phyloP scores from a whole-genome alignment of 176 grass and related monocot genomes.

The Musa acuminata region DNA sequence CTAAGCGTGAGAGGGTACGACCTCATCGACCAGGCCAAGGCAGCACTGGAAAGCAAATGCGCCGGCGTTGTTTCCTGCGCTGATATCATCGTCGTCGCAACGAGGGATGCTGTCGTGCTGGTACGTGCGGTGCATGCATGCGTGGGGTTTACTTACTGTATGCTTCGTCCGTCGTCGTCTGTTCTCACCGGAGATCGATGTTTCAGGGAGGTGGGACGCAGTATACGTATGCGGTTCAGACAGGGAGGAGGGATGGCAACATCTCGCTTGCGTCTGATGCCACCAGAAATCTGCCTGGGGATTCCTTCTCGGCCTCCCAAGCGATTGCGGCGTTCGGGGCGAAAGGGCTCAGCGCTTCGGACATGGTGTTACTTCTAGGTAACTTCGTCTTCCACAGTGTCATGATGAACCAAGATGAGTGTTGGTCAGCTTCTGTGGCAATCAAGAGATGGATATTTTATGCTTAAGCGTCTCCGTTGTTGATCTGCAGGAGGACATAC shows the following conservation, averaged over 20 bases:
- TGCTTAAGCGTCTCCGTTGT: background rate
- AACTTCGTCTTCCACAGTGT: background rate
- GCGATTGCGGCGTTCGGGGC: constrained; percentile 34
- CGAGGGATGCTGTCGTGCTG: constrained; percentile 50
- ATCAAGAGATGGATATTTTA: no score
- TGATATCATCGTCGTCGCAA: constrained; percentile 65
- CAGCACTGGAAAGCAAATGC: no score
- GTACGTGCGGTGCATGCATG: constrained; percentile 18
- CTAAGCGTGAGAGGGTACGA: no score
- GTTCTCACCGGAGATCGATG: background rate
- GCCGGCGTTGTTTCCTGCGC: constrained; percentile 41
- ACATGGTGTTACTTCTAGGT: constrained; percentile 78
- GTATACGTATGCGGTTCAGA: constrained; percentile 38
- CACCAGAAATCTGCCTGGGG: constrained; percentile 33
- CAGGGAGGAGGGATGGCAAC: constrained; percentile 54
- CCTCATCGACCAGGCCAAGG: no score
- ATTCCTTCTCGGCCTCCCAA: constrained; percentile 23
- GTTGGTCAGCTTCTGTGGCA: no score
- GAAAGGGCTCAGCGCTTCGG: constrained; percentile 47
- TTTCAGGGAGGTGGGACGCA: constrained; percentile 24
- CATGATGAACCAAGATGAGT: no score
- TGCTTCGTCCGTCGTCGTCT: background rate
- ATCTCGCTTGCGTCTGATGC: constrained; percentile 30
- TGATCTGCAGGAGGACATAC: constrained; percentile 55
- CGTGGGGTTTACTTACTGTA: no score